These are phyloP conservation scores for Trichoderma sp. DNA, from an alignment of 2,329 filamentous ascomycete genomes.

Conservation along the genomic window DNA sequence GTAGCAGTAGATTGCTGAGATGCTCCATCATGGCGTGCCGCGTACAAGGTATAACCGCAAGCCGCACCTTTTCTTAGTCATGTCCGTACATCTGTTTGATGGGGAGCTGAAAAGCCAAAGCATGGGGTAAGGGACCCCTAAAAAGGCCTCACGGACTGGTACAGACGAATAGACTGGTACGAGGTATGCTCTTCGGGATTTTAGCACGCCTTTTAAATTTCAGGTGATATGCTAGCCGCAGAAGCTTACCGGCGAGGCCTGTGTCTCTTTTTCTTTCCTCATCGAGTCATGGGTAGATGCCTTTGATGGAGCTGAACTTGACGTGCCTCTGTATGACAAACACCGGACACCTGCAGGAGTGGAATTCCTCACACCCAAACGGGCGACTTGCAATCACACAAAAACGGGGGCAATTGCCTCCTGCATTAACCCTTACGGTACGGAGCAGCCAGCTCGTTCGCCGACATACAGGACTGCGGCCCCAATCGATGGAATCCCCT, in stretches of 20 bases:
- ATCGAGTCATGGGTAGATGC: background rate
- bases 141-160: background rate
- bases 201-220: background rate
- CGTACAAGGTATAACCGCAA: background rate
- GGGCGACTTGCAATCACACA: constrained; percentile 2
- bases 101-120: constrained; percentile 7
- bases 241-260: background rate
- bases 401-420: constrained; percentile 2
- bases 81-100: background rate
- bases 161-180: background rate
- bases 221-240: background rate
- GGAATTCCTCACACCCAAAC: background rate
- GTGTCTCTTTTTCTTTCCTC: background rate
- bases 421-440: constrained; percentile 6
- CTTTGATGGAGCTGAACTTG: background rate
- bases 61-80: constrained; percentile 3
- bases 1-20: background rate
- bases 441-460: constrained; percentile 12
- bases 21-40: background rate
- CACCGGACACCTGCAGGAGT: constrained; percentile 14
- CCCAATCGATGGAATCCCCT: constrained; percentile 11
- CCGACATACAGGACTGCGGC: background rate
- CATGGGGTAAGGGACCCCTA: background rate
- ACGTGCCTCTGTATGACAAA: constrained; percentile 18
- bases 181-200: background rate